Evolutionary conservation across 768 basidiomycete species (phyloP), one percentile per base, ranked within the genome.

Genomic region (Coprinopsis marcescibilis): DNA sequence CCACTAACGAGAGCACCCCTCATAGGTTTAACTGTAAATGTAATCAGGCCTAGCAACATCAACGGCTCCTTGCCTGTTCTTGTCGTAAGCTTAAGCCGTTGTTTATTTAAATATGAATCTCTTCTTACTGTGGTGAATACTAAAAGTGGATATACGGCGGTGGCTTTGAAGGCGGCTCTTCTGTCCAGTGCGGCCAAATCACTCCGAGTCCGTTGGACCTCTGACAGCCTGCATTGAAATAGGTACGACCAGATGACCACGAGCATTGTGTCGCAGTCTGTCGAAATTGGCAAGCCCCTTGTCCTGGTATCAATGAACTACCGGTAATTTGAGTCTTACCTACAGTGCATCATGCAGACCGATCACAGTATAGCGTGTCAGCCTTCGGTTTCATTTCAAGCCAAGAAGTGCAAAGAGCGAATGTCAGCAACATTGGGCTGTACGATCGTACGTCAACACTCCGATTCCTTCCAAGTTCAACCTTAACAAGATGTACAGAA

Each of bases 301-400:
- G 64, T 78, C 2, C 76, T 71, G 49, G 75, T 77, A 1, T 70
- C 71, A 23, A 70, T 78, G 68, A 80, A 80, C 51, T 79, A 79
- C 55, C 58, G 68, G 67, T 64, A 43, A 4, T 4, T 6, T 20
- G 35, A 49, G 36, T 38, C 20, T 39, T 43, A 26, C 17, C 13
- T n/a, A n/a, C n/a, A n/a, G n/a, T n/a, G n/a, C n/a, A n/a, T n/a
- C 15, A 24, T 33, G 50, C 13, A 5, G 13, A 26, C 32, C 11
- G 6, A 6, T 15, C 3, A 30, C n/a, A 13, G 19, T 42, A 6
- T 26, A 19, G 12, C 23, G 3, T 23, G 13, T 6, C 19, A 13
- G 39, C 10, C 24, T 62, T 56, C 46, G 65, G 65, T 3, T 66
- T 66, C 42, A 54, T 66, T n/a, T 60, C 63, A 4, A 60, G 63